A percentile compares a stretch with the other conserved stretches of the same genome.
Conservation (phyloP, 352 stramenopile species). For the Saprolegnia parasitica region DNA sequence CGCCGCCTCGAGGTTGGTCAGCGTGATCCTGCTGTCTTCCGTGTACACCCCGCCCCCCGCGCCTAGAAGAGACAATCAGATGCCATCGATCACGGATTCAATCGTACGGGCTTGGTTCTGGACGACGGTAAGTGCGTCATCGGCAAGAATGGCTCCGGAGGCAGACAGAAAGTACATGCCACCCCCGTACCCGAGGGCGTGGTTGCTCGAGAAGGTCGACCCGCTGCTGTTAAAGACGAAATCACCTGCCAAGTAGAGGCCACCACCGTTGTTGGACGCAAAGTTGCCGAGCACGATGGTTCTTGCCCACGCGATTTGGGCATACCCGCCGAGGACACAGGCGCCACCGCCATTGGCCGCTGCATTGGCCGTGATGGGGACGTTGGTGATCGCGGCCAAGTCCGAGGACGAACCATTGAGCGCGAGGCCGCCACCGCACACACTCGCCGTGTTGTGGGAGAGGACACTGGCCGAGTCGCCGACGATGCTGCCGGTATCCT, state of each 20-base stretch:
- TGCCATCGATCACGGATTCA: neutral
- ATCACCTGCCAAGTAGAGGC: neutral
- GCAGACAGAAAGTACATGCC: neutral
- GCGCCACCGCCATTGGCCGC: neutral
- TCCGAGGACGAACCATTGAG: neutral
- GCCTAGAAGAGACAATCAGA: neutral
- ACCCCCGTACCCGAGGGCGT: neutral
- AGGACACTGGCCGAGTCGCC: neutral
- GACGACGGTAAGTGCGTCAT: neutral
- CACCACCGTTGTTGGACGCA: neutral
- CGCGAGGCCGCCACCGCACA: slow-evolving; percentile 10
- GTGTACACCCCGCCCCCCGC: slow-evolving; percentile 3
- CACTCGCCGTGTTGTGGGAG: neutral
- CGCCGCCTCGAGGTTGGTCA: neutral
- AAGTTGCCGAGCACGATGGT: neutral
- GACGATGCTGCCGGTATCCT: neutral
- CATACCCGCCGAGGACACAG: neutral
- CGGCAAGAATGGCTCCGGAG: neutral
- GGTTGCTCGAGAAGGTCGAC: neutral
- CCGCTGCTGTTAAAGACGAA: neutral
- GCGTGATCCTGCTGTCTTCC: neutral
- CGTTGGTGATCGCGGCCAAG: neutral
- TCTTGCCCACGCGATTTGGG: neutral
- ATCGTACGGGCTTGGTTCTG: neutral
- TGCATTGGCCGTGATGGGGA: neutral